Evolutionary conservation across 2,329 filamentous ascomycete genomes (phyloP).

Genomic region (Elsinoe necatrix): DNA sequence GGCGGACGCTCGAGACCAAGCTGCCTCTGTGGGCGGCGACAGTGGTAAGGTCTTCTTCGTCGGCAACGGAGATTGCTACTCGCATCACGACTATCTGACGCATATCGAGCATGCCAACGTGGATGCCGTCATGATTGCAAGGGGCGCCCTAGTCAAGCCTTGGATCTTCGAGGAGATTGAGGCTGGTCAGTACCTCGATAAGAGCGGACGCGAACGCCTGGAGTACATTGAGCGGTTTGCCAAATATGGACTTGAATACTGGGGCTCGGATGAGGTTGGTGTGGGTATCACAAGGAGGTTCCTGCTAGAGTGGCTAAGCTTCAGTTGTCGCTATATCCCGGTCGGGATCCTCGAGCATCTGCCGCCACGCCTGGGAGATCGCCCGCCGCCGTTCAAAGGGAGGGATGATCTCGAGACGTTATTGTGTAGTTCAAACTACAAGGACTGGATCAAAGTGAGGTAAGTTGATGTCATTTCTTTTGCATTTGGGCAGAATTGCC

Average conservation of each 20-base stretch:
- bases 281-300: constrained; percentile 86
- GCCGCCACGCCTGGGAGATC: constrained; percentile 80
- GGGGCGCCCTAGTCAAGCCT: constrained; percentile 91
- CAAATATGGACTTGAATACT: constrained; percentile 82
- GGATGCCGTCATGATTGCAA: constrained; percentile 94
- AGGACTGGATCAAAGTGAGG: constrained; percentile 98
- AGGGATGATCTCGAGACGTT: constrained; percentile 91
- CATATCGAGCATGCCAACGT: constrained; percentile 71
- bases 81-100: constrained; percentile 75
- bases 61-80: constrained; percentile 95
- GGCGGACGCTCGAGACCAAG: constrained; percentile 63
- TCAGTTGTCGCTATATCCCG: constrained; percentile 84
- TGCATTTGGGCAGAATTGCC: constrained; percentile 14
- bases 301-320: constrained; percentile 91
- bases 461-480: constrained; percentile 45
- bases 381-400: constrained; percentile 74
- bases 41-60: constrained; percentile 76
- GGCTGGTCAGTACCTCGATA: constrained; percentile 87
- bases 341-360: constrained; percentile 80
- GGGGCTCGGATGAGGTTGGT: constrained; percentile 92
- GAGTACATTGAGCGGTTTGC: constrained; percentile 81
- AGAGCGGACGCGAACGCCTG: constrained; percentile 79
- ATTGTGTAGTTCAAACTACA: constrained; percentile 81
- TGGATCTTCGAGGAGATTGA: constrained; percentile 98
- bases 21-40: constrained; percentile 44